A percentile compares a stretch with the other conserved stretches of the same genome.
phyloP scores from a whole-genome alignment of 208 protist genomes.

The Trypanosoma scelopori region DNA sequence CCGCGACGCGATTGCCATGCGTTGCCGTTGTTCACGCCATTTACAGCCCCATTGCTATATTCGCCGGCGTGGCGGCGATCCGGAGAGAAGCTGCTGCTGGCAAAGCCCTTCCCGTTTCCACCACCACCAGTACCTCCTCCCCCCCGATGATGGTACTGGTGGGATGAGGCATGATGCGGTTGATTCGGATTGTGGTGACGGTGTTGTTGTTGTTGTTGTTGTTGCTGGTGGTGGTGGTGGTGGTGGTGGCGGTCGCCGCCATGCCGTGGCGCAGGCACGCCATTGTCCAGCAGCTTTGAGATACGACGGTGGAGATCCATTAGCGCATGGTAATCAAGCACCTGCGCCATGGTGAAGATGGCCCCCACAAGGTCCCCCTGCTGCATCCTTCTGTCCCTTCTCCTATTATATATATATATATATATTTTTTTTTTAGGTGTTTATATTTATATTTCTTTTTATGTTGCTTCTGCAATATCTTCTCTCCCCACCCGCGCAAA shows the following conservation, averaged over 20 bases:
- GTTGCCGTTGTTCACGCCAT: not conserved
- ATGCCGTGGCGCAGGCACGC: not conserved
- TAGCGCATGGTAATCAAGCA: constrained; percentile 35
- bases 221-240: not conserved
- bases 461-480: too few relatives aligned
- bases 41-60: constrained; percentile 17
- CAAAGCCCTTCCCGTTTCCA: not conserved
- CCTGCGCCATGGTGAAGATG: constrained; percentile 35
- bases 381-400: constrained; percentile 14
- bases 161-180: not conserved
- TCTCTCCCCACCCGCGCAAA: too few relatives aligned
- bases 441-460: constrained; percentile 13
- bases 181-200: not conserved
- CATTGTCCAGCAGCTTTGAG: constrained; percentile 7
- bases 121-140: constrained; percentile 8
- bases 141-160: constrained; percentile 12
- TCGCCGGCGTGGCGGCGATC: constrained; percentile 22
- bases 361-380: constrained; percentile 33
- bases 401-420: constrained; percentile 13
- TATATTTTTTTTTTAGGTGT: constrained; percentile 27
- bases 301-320: constrained; percentile 33
- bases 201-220: not conserved
- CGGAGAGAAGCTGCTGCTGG: not conserved
- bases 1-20: not conserved
- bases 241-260: not conserved